Percentiles rank a stretch among this genome's conserved stretches.
These are phyloP conservation scores for Heliamphora exappendiculata DNA, from an alignment of 148 eudicot genomes.

Conservation along the genomic window DNA sequence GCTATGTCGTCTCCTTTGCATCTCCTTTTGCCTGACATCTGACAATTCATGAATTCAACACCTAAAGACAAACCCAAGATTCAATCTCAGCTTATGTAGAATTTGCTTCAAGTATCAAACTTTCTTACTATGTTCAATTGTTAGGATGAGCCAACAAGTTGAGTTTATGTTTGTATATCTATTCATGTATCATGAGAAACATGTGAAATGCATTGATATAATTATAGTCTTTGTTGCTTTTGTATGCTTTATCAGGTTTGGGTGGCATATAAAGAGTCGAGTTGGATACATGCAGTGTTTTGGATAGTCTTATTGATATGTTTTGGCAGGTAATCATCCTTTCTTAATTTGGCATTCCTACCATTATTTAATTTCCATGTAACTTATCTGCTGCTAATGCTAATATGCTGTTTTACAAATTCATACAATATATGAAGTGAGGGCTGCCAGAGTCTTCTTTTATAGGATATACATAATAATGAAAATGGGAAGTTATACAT, in stretches of 20 bases:
- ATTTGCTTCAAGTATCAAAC: not conserved
- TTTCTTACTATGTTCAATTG: not conserved
- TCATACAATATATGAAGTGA: not conserved
- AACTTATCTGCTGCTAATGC: not conserved
- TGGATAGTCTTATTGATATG: slow-evolving; percentile 66
- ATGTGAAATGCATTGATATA: not conserved
- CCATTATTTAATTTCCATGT: not conserved
- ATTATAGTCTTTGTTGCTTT: slow-evolving; percentile 2
- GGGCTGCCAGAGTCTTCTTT: not conserved
- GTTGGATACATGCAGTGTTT: slow-evolving; percentile 36
- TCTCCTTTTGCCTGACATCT: not conserved
- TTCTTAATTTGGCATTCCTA: not conserved
- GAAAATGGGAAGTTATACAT: not conserved
- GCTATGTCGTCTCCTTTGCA: too few species aligned
- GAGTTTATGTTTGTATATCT: not conserved
- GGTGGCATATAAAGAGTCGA: slow-evolving; percentile 67
- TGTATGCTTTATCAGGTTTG: slow-evolving; percentile 48
- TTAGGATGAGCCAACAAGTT: not conserved
- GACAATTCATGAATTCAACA: not conserved
- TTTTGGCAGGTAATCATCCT: slow-evolving; percentile 50
- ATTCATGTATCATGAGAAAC: not conserved
- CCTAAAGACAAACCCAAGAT: not conserved
- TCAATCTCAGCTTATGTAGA: not conserved
- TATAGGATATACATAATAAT: not conserved
- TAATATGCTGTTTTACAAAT: too few species aligned